Base-by-base conservation (phyloP, 1,284 basidiomycete genomes). In the Leccinum variabile region DNA sequence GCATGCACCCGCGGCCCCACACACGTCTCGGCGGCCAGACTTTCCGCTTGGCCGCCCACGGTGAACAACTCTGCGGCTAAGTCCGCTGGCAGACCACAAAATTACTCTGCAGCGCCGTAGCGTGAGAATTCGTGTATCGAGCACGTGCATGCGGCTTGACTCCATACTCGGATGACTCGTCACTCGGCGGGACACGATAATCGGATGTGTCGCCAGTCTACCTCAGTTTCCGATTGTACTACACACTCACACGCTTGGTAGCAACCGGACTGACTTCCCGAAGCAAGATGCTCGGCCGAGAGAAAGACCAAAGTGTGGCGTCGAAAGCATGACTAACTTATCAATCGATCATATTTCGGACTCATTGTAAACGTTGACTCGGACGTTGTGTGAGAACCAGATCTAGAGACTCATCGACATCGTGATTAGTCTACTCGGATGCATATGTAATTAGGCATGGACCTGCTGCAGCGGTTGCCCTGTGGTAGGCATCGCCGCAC, bases 141-240 rank as follows among this genome's bases (percentile, higher is more conserved):
- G n/a, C n/a, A n/a, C n/a, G n/a, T n/a, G n/a, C n/a, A n/a, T n/a
- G n/a, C n/a, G n/a, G n/a, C n/a, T n/a, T n/a, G n/a, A n/a, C n/a
- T n/a, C n/a, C n/a, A n/a, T n/a, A n/a, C n/a, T n/a, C n/a, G n/a
- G n/a, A n/a, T n/a, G n/a, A n/a, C n/a, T n/a, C n/a, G n/a, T n/a
- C n/a, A n/a, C 35, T 37, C 13, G 35, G 35, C 25, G 25, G 25
- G 25, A 18, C 41, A 44, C 16, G 22, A 50, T 25, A 53, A 32
- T 16, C 28, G 16, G 52, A n/a, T 54, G 54, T 54, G 54, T 54
- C 57, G 35, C 35, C 30, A 46, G 13, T 32, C 35, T 7, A 62
- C 57, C 63, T 53, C 57, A 41, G 54, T 68, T 52, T 28, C 56
- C 50, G 58, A 60, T 59, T n/a, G n/a, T n/a, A 55, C 22, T 14